Percentiles rank a stretch among this genome's conserved stretches.
Evolutionary conservation across 495 filamentous ascomycete genomes (phyloP).

Genomic region (Jackrogersella minutella): DNA sequence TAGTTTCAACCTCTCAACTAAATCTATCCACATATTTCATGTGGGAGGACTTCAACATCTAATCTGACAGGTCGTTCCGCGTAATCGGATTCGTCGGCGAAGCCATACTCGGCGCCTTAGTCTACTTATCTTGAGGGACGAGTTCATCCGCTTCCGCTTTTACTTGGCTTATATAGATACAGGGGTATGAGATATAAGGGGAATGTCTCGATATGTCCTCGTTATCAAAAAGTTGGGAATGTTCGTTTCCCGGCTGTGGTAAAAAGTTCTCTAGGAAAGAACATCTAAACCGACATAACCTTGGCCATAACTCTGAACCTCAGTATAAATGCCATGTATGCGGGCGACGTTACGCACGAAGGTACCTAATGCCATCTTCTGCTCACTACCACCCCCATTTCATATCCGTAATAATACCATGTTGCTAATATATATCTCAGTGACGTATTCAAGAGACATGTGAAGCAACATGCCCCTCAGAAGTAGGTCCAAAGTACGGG

Average conservation of each 20-base stretch:
- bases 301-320: constrained; percentile 25
- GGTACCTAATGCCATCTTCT: constrained; percentile 4
- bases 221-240: constrained; percentile 20
- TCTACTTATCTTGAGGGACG: neutral
- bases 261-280: constrained; percentile 38
- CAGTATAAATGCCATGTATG: constrained; percentile 38
- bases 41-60: constrained; percentile 2
- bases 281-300: constrained; percentile 34
- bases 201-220: constrained; percentile 25
- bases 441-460: constrained; percentile 44
- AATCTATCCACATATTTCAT: neutral
- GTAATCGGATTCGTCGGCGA: neutral
- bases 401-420: neutral
- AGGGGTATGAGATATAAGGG: neutral
- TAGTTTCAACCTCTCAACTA: neutral
- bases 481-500: neutral
- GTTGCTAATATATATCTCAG: constrained; percentile 15
- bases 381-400: neutral
- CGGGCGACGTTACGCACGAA: constrained; percentile 33
- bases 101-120: neutral
- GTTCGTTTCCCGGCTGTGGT: constrained; percentile 28
- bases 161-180: neutral
- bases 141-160: neutral
- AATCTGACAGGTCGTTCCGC: neutral
- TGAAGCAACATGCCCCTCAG: constrained; percentile 39